Evolutionary conservation across 495 filamentous ascomycete species (phyloP).

Genomic region (Xylaria acuta): DNA sequence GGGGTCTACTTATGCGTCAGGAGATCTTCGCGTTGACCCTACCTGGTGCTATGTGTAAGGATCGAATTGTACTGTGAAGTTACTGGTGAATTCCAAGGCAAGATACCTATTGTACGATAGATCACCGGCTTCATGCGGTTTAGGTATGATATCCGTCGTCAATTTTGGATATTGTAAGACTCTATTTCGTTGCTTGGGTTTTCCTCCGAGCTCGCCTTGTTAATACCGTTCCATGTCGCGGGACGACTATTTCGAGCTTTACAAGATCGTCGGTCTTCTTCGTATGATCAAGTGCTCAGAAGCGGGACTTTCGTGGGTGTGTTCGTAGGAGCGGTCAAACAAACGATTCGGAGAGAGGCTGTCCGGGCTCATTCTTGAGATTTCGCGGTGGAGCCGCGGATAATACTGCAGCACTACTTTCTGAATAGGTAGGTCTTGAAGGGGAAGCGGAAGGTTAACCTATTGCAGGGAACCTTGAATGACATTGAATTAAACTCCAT

Average conservation of each 20-base stretch:
- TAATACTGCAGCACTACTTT: neutral
- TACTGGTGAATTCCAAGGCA: neutral
- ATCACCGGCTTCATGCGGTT: neutral
- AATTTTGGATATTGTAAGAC: neutral
- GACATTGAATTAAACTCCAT: neutral
- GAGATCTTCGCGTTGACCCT: neutral
- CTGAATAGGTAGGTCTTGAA: neutral
- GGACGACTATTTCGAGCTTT: neutral
- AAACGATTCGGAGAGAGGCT: conserved; percentile 1
- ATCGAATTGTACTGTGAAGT: neutral
- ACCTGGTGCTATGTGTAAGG: neutral
- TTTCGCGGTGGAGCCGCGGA: neutral
- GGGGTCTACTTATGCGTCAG: neutral
- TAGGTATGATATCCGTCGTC: neutral
- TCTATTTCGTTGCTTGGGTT: neutral
- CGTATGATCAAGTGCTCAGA: neutral
- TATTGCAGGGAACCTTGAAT: neutral
- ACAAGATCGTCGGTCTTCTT: neutral
- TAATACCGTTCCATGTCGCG: neutral
- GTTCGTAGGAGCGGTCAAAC: neutral
- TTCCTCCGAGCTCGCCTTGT: neutral
- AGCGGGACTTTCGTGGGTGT: neutral
- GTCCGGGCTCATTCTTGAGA: neutral
- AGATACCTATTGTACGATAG: neutral
- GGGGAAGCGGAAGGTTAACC: conserved; percentile 7